A percentile compares a stretch with the other conserved stretches of the same genome.
Evolutionary conservation across 2,329 filamentous ascomycete genomes (phyloP).

Genomic region (Harringtonia aguacate): DNA sequence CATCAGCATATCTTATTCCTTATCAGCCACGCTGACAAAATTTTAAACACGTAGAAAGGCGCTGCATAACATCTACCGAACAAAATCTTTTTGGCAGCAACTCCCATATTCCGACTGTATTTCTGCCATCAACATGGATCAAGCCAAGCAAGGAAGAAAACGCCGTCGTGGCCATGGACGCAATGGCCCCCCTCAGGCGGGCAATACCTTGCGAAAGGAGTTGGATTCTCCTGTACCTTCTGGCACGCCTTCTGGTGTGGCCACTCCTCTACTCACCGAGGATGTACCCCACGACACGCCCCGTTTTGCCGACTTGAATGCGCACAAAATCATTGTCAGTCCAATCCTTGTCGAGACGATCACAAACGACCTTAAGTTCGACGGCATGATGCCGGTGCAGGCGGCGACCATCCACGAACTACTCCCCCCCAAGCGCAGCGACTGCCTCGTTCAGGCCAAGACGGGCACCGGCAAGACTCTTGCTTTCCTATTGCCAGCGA

Average conservation of each 20-base stretch:
- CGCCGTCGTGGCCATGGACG: not conserved
- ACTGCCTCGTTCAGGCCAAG: constrained; percentile 68
- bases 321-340: constrained; percentile 28
- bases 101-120: not conserved
- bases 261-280: constrained; percentile 24
- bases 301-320: constrained; percentile 33
- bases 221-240: not conserved
- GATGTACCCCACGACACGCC: constrained; percentile 31
- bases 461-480: constrained; percentile 83
- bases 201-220: not conserved
- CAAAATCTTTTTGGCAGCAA: not conserved
- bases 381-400: constrained; percentile 45
- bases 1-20: too few relatives aligned
- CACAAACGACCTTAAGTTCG: constrained; percentile 35
- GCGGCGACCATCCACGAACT: constrained; percentile 38
- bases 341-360: constrained; percentile 36
- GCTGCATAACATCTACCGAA: too few relatives aligned
- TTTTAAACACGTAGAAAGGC: too few relatives aligned
- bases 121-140: constrained; percentile 2
- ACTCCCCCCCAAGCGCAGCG: constrained; percentile 30
- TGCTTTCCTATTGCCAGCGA: constrained; percentile 72
- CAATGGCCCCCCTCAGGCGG: not conserved
- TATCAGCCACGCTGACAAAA: too few relatives aligned
- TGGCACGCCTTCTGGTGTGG: constrained; percentile 2
- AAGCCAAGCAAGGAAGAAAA: not conserved